These are phyloP conservation scores for Colletotrichum falcatum DNA, from an alignment of 2,329 filamentous ascomycete genomes.

Conservation along the genomic window DNA sequence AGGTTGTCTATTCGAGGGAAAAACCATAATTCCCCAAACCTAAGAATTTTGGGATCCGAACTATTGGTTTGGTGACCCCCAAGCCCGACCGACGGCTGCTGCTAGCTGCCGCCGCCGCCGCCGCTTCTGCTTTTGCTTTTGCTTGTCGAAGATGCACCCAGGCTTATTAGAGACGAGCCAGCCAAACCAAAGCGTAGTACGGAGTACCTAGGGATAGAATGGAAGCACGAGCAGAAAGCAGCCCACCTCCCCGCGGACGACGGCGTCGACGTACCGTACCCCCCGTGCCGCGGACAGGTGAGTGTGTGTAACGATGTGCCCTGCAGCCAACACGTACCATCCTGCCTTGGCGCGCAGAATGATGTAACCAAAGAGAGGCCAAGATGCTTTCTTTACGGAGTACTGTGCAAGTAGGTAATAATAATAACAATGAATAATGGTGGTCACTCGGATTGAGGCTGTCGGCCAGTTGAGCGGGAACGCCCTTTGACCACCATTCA, in stretches of 20 bases:
- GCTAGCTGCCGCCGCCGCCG: too few relatives aligned
- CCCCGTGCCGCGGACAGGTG: not conserved
- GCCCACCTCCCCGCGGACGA: not conserved
- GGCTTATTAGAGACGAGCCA: not conserved
- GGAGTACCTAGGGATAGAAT: too few relatives aligned
- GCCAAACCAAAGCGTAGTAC: too few relatives aligned
- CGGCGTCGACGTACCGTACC: not conserved
- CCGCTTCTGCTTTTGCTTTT: not conserved
- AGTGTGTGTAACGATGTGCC: conserved; percentile 8
- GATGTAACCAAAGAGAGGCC: conserved; percentile 30
- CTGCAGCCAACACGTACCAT: not conserved
- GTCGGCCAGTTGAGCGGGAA: conserved; percentile 18
- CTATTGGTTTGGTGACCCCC: not conserved
- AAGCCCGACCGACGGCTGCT: not conserved
- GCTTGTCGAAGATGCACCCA: not conserved
- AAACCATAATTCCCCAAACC: not conserved
- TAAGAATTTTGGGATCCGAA: not conserved
- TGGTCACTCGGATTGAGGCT: conserved; percentile 10
- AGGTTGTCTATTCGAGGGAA: not conserved
- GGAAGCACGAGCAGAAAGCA: too few relatives aligned
- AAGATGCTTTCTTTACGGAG: too few relatives aligned
- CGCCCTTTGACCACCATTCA: conserved; percentile 9
- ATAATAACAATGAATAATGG: too few relatives aligned
- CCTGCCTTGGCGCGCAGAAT: conserved; percentile 3
- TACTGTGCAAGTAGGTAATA: too few relatives aligned